Evolutionary conservation across 139 green algal species (phyloP).

Genomic region (Desmodesmus armatus): DNA sequence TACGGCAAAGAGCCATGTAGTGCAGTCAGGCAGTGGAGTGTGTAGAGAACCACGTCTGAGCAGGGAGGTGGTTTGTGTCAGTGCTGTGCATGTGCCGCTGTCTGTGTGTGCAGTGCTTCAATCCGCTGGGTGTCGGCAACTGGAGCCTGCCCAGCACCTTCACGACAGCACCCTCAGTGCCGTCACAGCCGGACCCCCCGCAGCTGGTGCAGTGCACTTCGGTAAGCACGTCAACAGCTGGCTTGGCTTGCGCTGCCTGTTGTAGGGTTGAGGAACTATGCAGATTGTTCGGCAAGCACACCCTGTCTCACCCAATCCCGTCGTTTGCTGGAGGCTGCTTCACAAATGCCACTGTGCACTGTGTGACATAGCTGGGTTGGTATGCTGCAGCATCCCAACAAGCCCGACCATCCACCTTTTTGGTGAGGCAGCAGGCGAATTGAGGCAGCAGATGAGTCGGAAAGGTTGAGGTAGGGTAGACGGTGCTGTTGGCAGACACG

Average conservation of each 20-base stretch:
- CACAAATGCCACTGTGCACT: too few species aligned
- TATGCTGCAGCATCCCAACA: neutral
- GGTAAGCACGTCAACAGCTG: too few species aligned
- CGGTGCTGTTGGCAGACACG: too few species aligned
- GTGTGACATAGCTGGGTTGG: too few species aligned
- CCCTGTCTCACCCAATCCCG: too few species aligned
- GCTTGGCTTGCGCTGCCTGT: too few species aligned
- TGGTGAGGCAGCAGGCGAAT: neutral
- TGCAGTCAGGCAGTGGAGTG: too few species aligned
- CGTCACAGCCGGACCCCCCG: slow-evolving; percentile 54
- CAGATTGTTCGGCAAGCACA: too few species aligned
- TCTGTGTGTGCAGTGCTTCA: slow-evolving; percentile 53
- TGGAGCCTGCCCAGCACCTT: slow-evolving; percentile 68
- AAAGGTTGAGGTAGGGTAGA: neutral
- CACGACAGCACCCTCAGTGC: slow-evolving; percentile 75
- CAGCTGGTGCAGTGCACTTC: neutral
- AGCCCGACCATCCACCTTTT: neutral
- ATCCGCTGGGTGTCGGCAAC: slow-evolving; percentile 61
- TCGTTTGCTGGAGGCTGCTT: neutral
- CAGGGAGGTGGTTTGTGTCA: too few species aligned
- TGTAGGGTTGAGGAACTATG: too few species aligned
- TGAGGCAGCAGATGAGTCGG: neutral
- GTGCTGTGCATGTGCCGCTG: neutral
- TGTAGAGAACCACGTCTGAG: too few species aligned
- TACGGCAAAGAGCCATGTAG: too few species aligned